Conservation (phyloP, 2,329 filamentous ascomycete species). For the Talaromyces sp. region DNA sequence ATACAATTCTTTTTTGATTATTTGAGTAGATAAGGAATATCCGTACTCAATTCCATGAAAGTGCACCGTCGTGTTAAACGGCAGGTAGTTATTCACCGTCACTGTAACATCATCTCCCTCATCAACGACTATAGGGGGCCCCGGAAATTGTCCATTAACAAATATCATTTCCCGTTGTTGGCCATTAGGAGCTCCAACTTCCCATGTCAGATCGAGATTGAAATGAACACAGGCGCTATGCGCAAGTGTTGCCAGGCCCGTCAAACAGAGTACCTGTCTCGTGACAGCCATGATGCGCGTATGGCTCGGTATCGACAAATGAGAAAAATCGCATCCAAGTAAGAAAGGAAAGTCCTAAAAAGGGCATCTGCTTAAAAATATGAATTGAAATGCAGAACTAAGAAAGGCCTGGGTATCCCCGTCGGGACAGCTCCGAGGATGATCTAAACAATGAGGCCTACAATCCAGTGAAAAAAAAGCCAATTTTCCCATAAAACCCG, state of each 20-base stretch:
- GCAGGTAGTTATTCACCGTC: constrained; percentile 16
- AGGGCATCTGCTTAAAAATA: not conserved
- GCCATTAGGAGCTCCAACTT: constrained; percentile 19
- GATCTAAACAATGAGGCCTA: not conserved
- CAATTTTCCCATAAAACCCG: not conserved
- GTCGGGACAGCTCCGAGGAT: not conserved
- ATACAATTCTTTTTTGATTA: not conserved
- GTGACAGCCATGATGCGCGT: not conserved
- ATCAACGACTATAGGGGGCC: constrained; percentile 15
- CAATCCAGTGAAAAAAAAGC: not conserved
- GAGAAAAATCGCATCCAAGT: not conserved
- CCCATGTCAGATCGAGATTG: constrained; percentile 14
- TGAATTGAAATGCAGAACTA: not conserved
- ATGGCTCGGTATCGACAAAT: not conserved
- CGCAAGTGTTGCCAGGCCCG: not conserved
- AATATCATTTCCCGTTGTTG: constrained; percentile 18
- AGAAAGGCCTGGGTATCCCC: not conserved
- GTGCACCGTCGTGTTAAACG: constrained; percentile 17
- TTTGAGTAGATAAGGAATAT: not conserved
- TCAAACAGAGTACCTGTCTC: not conserved
- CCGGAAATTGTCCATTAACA: constrained; percentile 21
- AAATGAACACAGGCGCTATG: constrained; percentile 9
- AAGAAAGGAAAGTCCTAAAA: not conserved
- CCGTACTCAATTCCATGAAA: constrained; percentile 19
- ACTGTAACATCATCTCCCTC: constrained; percentile 15